Conservation (phyloP, 352 stramenopile species). For the Phytophthora quininea region DNA sequence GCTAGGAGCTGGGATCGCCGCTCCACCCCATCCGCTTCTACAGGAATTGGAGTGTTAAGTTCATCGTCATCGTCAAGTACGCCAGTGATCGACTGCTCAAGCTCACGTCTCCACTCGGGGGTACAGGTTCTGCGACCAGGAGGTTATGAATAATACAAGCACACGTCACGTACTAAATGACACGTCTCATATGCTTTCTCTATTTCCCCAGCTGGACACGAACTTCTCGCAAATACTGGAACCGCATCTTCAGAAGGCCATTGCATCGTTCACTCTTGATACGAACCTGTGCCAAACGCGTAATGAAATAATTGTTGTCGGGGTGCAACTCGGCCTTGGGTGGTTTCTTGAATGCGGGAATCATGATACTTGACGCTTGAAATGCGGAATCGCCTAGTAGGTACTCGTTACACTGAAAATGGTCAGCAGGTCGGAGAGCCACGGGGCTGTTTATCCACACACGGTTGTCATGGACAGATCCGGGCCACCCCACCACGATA, state of each 20-base stretch:
- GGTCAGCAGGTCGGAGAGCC: not conserved
- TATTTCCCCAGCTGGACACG: slow-evolving; percentile 13
- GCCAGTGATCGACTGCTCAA: not conserved
- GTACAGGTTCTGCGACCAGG: slow-evolving; percentile 20
- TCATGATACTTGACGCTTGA: slow-evolving; percentile 14
- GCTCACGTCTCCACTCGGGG: slow-evolving; percentile 9
- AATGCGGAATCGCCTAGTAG: slow-evolving; percentile 30
- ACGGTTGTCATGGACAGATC: slow-evolving; percentile 15
- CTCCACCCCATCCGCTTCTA: not conserved
- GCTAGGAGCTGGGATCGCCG: slow-evolving; percentile 19
- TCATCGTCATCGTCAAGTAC: slow-evolving; percentile 23
- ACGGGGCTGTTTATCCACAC: slow-evolving; percentile 16
- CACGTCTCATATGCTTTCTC: slow-evolving; percentile 19
- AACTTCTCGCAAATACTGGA: slow-evolving; percentile 26
- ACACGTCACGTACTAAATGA: slow-evolving; percentile 21
- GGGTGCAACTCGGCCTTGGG: slow-evolving; percentile 15
- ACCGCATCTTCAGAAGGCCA: slow-evolving; percentile 24
- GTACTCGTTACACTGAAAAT: slow-evolving; percentile 22
- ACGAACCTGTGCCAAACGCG: slow-evolving; percentile 10
- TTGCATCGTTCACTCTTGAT: slow-evolving; percentile 36
- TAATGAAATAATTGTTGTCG: slow-evolving; percentile 26
- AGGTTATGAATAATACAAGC: slow-evolving; percentile 31
- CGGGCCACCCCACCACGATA: slow-evolving; percentile 18
- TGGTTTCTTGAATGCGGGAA: slow-evolving; percentile 28
- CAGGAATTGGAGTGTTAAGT: slow-evolving; percentile 12